Evolutionary conservation across 116 monocot species (phyloP), one percentile per base, ranked within the genome.

Genomic region (Zostera marina): DNA sequence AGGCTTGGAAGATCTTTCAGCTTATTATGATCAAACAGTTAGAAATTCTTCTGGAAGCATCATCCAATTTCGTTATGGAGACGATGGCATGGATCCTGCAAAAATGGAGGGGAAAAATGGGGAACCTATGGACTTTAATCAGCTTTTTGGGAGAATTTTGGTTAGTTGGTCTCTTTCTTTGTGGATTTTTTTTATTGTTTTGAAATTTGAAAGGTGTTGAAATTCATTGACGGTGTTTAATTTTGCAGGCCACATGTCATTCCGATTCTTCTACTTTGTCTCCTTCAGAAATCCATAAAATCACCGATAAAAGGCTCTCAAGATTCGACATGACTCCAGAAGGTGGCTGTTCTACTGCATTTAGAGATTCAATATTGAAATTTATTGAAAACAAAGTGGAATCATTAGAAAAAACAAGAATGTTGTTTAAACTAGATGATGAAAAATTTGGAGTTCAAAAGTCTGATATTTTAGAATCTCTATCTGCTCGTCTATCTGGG

Each of bases 1-100:
- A 77, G 60, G 80, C 14, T 74, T 99, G 74, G 98, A 99, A 80
- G 98, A 99, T 72, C 67, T 99, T 8, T 80, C 83, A 42, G 49
- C 72, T 61, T 75, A 81, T 54, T 99, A 99, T 73, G 91, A 99
- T 63, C 73, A 76, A 52, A 90, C 98, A 10, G 98, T 99, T 22
- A 80, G 90, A 16, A 83, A 72, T 81, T 78, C 98, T 64, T 81
- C 73, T 67, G 76, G 79, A 58, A 79, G 67, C 2, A 69, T 87
- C 71, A 81, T 91, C 69, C 98, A 99, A 58, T 77, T 99, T 66
- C 22, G 78, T 21, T 99, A 99, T 67, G 98, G 98, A 66, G 91
- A 99, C 73, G 98, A 99, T 79, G 86, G 91, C 66, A 78, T 99
- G 86, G 90, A 99, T 73, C 98, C 98, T 19, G 91, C 87, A 49